These are phyloP conservation scores for Plasmodium malariae DNA, from an alignment of 169 alveolate species.

Conservation along the genomic window DNA sequence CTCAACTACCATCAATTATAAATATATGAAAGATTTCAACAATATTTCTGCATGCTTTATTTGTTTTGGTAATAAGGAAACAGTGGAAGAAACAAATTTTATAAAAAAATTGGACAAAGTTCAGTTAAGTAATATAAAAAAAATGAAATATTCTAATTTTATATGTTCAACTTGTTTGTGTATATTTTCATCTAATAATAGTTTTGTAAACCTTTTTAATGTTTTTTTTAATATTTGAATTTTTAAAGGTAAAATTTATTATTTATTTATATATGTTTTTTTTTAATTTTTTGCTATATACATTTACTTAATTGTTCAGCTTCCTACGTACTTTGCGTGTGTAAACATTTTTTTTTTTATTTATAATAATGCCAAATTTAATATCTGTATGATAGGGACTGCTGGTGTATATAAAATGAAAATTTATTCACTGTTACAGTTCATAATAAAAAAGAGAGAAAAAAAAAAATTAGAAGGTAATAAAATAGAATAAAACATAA, in stretches of 20 bases:
- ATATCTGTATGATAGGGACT: no score
- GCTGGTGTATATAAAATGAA: no score
- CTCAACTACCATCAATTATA: not conserved
- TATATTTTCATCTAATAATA: constrained; percentile 59
- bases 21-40: not conserved
- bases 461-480: not conserved
- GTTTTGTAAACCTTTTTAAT: constrained; percentile 28
- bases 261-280: no score
- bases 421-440: no score
- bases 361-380: no score
- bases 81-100: constrained; percentile 39
- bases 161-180: constrained; percentile 60
- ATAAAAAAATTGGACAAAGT: constrained; percentile 61
- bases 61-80: constrained; percentile 72
- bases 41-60: constrained; percentile 14
- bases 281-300: no score
- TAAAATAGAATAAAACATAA: not conserved
- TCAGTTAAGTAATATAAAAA: constrained; percentile 35
- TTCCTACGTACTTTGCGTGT: no score
- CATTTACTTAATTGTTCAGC: no score
- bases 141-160: constrained; percentile 43
- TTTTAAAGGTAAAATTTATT: no score
- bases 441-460: no score
- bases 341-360: no score
- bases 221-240: constrained; percentile 24